A percentile compares a stretch with the other conserved stretches of the same genome.
Conservation (phyloP, 2,329 filamentous ascomycete genomes). For the Capronia americana region DNA sequence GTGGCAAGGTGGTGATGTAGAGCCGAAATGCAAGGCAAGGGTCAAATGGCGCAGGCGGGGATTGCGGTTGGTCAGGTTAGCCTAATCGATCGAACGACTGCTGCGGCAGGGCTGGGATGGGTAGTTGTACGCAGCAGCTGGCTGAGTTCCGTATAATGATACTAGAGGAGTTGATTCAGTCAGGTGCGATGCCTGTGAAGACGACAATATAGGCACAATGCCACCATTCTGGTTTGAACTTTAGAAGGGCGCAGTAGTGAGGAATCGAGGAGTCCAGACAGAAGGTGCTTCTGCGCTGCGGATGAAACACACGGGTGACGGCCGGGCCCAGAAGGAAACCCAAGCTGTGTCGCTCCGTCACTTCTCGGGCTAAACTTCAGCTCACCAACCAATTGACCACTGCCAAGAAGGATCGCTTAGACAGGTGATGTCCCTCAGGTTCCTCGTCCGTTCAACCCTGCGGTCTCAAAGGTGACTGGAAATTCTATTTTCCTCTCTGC, state of each 20-base stretch:
- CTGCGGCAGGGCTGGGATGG: not conserved
- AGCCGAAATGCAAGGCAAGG: constrained; percentile 15
- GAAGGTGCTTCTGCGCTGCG: constrained; percentile 15
- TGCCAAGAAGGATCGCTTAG: constrained; percentile 18
- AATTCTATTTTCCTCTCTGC: not conserved
- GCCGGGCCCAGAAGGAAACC: constrained; percentile 5
- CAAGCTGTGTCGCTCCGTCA: constrained; percentile 9
- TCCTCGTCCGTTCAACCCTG: not conserved
- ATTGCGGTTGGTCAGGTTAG: constrained; percentile 21
- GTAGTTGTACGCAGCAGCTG: not conserved
- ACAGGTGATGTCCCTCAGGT: not conserved
- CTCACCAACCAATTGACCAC: constrained; percentile 11
- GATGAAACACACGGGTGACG: constrained; percentile 18
- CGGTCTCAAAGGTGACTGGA: not conserved
- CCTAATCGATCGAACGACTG: constrained; percentile 19
- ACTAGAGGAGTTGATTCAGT: constrained; percentile 9
- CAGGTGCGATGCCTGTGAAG: constrained; percentile 25
- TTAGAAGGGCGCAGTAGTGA: not conserved
- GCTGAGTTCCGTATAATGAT: constrained; percentile 3
- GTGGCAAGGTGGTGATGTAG: constrained; percentile 33
- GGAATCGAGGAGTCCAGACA: constrained; percentile 10
- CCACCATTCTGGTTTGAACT: constrained; percentile 29
- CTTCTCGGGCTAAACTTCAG: constrained; percentile 6
- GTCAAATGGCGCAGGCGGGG: constrained; percentile 33
- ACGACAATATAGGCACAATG: constrained; percentile 26